Evolutionary conservation across 2,329 filamentous ascomycete species (phyloP).

Genomic region (Talaromyces pinophilus): DNA sequence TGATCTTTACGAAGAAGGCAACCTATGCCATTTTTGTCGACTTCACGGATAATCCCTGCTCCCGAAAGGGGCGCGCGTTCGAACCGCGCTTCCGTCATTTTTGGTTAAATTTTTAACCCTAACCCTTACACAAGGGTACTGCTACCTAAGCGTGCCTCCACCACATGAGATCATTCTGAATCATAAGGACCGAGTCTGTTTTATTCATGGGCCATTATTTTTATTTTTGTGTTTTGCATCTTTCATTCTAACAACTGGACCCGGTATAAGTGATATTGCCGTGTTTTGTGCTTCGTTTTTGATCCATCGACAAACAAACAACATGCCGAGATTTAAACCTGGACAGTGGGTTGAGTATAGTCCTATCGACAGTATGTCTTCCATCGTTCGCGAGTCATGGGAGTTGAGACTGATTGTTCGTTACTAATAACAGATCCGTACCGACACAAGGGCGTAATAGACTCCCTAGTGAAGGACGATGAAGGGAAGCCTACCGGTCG

Average conservation of each 20-base stretch:
- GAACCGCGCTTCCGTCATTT: neutral
- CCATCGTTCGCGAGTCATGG: neutral
- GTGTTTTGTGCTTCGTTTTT: neutral
- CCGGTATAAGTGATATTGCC: neutral
- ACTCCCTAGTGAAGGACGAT: conserved; percentile 14
- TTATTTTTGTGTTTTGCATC: neutral
- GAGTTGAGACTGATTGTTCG: neutral
- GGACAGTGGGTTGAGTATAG: conserved; percentile 24
- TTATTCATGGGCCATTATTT: neutral
- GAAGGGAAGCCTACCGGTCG: conserved; percentile 16
- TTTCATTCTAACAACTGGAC: neutral
- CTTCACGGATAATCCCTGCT: neutral
- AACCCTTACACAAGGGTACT: neutral
- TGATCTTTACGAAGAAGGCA: neutral
- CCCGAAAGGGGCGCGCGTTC: neutral
- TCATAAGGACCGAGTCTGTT: neutral
- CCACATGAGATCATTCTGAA: conserved; percentile 18
- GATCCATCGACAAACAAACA: neutral
- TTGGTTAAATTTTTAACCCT: neutral
- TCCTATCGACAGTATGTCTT: conserved; percentile 19
- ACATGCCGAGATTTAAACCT: conserved; percentile 19
- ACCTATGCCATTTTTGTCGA: neutral
- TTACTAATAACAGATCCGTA: conserved; percentile 14
- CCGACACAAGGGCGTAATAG: conserved; percentile 20
- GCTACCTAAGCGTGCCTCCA: neutral